phyloP scores from a whole-genome alignment of 2,329 filamentous ascomycete species.

The Dothideomycetidae sp. region DNA sequence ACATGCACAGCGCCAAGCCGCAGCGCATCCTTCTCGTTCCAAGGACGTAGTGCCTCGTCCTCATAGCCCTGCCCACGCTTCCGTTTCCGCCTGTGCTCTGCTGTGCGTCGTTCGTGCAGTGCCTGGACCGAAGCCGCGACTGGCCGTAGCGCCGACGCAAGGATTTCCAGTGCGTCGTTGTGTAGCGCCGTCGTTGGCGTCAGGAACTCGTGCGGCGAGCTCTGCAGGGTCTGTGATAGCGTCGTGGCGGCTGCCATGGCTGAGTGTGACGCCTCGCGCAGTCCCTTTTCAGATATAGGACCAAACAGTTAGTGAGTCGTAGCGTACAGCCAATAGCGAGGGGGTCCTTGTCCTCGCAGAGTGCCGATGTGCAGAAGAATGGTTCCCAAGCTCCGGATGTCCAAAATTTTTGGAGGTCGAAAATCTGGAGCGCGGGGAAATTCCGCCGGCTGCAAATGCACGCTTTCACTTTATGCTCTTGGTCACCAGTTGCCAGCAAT shows the following conservation, averaged over 20 bases:
- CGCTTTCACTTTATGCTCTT: too few species aligned
- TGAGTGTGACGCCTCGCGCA: background rate
- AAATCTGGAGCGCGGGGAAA: background rate
- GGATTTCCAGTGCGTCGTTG: slow-evolving; percentile 53
- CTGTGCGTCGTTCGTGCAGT: slow-evolving; percentile 47
- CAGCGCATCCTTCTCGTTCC: slow-evolving; percentile 35
- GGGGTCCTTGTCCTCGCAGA: too few species aligned
- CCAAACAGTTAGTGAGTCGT: too few species aligned
- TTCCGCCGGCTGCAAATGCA: too few species aligned
- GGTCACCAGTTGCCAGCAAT: too few species aligned
- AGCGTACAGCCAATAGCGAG: too few species aligned
- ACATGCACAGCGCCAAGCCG: slow-evolving; percentile 73
- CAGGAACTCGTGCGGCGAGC: slow-evolving; percentile 55
- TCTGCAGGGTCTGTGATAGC: background rate
- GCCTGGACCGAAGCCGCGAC: slow-evolving; percentile 62
- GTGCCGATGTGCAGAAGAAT: too few species aligned
- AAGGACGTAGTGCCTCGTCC: slow-evolving; percentile 12
- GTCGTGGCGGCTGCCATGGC: slow-evolving; percentile 1
- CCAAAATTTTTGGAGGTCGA: background rate
- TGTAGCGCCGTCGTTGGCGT: slow-evolving; percentile 55
- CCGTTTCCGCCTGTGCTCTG: slow-evolving; percentile 46
- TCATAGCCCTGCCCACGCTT: slow-evolving; percentile 47
- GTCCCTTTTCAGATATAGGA: too few species aligned
- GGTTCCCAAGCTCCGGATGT: too few species aligned
- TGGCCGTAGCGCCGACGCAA: slow-evolving; percentile 68